Base-by-base conservation (phyloP, 306 rosid species). In the Myrica gale region DNA sequence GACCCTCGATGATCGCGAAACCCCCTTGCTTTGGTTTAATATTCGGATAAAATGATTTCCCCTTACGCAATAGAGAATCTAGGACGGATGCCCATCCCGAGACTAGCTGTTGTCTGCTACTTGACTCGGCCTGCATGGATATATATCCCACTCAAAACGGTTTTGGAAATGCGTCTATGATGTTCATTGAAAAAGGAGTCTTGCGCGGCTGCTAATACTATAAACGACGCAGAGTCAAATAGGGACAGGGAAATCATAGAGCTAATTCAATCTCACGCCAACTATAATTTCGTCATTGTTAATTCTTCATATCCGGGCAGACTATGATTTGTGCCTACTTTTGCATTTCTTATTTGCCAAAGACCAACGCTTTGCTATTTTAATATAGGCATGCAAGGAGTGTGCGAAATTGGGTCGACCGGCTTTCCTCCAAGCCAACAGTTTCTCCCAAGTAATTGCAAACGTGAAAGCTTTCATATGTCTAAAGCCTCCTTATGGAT, bases 261-360 rank as follows among this genome's bases (percentile, higher is more conserved):
- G 69, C 17, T 41, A 26, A 0, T 3, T 70, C 61, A 62, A 37
- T 70, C 61, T 9, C 21, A 12, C 10, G 44, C 43, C 55, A 65
- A 8, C 69, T 41, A 65, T 8, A 63, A 42, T 20, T 16, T 37
- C 61, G 51, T 70, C 60, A 69, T 69, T 20, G 56, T 69, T 46
- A 48, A 62, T 37, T 15, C 44, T 16, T 41, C 20, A 16, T 63
- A 5, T 15, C 69, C 5, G 45, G 37, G 12, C 46, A 12, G 43
- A 7, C 39, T 44, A 69, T 69, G 39, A 70, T 70, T 50, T 51
- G 58, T 51, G 15, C 13, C 4, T 17, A 26, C 58, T 23, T 70
- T 10, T 10, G 41, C 10, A 12, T 57, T 20, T 11, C 21, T 11
- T 58, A 4, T 42, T 65, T 7, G 17, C 16, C 50, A 3, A 6